Percentiles rank a stretch among this genome's conserved stretches.
Evolutionary conservation across 768 basidiomycete genomes (phyloP).

Genomic region (Phaffia australis): DNA sequence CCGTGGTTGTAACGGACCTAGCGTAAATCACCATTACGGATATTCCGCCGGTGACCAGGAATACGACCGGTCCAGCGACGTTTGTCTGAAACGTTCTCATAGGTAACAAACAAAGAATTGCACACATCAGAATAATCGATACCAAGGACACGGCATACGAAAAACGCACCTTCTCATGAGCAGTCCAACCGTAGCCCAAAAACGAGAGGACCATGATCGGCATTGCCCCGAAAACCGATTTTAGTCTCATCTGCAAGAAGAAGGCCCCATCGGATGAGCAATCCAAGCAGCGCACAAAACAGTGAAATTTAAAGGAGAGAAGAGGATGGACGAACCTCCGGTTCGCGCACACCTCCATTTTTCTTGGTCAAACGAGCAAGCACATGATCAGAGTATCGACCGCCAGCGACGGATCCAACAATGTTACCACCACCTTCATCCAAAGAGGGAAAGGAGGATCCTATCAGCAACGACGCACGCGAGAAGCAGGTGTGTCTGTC

Average conservation of each 20-base stretch:
- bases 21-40: constrained; percentile 47
- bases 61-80: constrained; percentile 57
- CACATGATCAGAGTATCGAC: constrained; percentile 51
- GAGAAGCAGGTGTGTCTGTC: constrained; percentile 1
- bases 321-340: constrained; percentile 48
- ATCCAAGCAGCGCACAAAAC: neutral
- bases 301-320: neutral
- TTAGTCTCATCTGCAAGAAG: constrained; percentile 10
- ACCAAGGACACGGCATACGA: neutral
- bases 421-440: constrained; percentile 41
- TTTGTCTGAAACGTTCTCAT: constrained; percentile 45
- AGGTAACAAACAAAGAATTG: neutral
- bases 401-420: constrained; percentile 49
- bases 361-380: constrained; percentile 41
- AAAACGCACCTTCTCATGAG: constrained; percentile 39
- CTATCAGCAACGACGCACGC: neutral
- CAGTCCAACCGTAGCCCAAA: constrained; percentile 66
- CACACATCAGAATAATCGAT: neutral
- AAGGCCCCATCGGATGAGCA: neutral
- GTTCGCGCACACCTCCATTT: constrained; percentile 46
- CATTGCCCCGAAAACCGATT: constrained; percentile 40
- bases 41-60: constrained; percentile 63
- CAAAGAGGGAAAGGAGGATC: constrained; percentile 42
- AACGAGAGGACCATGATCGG: constrained; percentile 52
- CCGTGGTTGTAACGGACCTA: neutral